A percentile compares a stretch with the other conserved stretches of the same genome.
phyloP scores from a whole-genome alignment of 176 grass and related monocot genomes.

The Aegilops longissima region DNA sequence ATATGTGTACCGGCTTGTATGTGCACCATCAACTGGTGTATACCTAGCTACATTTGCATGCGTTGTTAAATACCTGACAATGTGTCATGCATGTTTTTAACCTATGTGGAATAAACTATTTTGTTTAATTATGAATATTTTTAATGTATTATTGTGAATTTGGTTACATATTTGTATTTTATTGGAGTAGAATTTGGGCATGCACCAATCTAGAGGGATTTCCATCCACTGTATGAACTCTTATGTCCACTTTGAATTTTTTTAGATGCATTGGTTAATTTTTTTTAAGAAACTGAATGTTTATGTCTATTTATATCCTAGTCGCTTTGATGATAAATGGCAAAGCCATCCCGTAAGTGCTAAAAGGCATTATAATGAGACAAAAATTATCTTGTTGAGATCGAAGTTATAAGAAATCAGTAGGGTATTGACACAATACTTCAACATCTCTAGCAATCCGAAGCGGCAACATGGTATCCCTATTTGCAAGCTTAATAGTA shows the following conservation, averaged over 20 bases:
- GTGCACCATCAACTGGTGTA: not conserved
- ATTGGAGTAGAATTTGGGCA: not conserved
- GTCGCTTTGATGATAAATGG: not conserved
- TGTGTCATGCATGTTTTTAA: not conserved
- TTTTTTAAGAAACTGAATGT: not conserved
- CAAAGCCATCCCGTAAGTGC: not conserved
- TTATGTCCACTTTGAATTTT: too few species aligned
- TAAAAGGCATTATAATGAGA: not conserved
- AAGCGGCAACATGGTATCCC: too few species aligned
- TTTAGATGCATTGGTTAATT: too few species aligned
- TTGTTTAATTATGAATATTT: not conserved
- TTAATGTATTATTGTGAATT: not conserved
- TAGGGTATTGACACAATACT: too few species aligned
- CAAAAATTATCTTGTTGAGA: too few species aligned
- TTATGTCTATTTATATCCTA: not conserved
- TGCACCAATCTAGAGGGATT: not conserved
- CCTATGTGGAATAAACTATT: slow-evolving; percentile 1
- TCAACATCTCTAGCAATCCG: too few species aligned
- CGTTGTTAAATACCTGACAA: not conserved
- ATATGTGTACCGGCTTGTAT: not conserved
- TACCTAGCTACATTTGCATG: not conserved
- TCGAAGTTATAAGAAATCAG: too few species aligned
- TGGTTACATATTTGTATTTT: not conserved
- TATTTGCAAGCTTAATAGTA: too few species aligned
- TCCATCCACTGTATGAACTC: not conserved